Evolutionary conservation across 441 rosid genomes (phyloP).

Genomic region (Mallotus repandus): DNA sequence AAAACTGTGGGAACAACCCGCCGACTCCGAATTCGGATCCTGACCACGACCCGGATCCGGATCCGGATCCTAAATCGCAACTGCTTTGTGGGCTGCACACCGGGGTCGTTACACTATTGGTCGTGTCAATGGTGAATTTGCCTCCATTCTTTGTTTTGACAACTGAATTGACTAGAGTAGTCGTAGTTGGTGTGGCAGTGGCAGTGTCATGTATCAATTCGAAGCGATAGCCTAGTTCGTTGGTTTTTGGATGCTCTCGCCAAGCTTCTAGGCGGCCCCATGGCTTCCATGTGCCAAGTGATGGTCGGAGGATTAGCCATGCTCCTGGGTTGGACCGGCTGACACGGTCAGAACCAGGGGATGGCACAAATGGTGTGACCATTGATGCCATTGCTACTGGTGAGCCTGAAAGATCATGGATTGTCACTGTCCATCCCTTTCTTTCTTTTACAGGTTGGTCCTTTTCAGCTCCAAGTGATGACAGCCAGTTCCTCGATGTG

Average conservation of each 20-base stretch:
- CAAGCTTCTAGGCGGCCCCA: constrained; percentile 95
- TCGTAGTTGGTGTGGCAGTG: constrained; percentile 37
- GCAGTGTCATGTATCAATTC: constrained; percentile 59
- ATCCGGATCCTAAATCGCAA: constrained; percentile 62
- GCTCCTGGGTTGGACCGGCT: constrained; percentile 83
- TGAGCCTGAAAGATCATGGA: constrained; percentile 92
- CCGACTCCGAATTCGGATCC: constrained; percentile 50
- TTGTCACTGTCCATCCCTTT: constrained; percentile 85
- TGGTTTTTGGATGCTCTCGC: constrained; percentile 55
- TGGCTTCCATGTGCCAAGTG: constrained; percentile 79
- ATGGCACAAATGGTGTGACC: constrained; percentile 96
- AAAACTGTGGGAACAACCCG: constrained; percentile 33
- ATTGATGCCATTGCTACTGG: constrained; percentile 95
- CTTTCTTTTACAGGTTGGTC: constrained; percentile 62
- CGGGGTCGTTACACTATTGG: constrained; percentile 51
- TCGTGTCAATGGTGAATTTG: constrained; percentile 64
- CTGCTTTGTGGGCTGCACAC: constrained; percentile 71
- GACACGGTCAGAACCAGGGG: constrained; percentile 77
- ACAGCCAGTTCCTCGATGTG: constrained; percentile 58
- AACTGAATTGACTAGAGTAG: constrained; percentile 37
- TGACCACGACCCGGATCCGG: constrained; percentile 69
- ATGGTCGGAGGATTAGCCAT: constrained; percentile 83
- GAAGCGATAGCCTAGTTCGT: constrained; percentile 64
- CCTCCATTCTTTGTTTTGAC: constrained; percentile 70
- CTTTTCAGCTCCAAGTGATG: constrained; percentile 47